Base-by-base conservation (phyloP, 352 stramenopile species). In the Globisporangium alternatum region DNA sequence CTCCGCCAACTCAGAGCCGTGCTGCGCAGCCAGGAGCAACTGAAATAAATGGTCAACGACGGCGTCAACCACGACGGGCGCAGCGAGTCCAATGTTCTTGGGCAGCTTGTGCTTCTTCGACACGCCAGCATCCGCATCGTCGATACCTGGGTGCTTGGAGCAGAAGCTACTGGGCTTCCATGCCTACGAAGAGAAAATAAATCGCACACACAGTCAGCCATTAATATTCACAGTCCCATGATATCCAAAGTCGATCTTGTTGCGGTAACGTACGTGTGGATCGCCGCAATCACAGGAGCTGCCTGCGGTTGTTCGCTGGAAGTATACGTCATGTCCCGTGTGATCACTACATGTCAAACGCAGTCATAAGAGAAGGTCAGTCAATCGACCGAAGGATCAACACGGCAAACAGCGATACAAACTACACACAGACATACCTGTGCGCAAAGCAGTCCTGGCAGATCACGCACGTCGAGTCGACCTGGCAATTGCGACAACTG, bases 281-380 rank as follows among this genome's bases (percentile, higher is more conserved):
- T 96, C 86, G 41, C 88, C 88, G 56, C 88, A 96, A 49, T 96
- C 88, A 66, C 88, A 96, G 0, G 86, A 96, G 33, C 88, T 94
- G 13, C 88, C 88, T 5, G 88, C 88, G 7, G 88, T 93, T 0
- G 88, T 96, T 33, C 88, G 72, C 65, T 96, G 88, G 60, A 96
- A 96, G 43, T 94, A 95, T 19, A 96, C 88, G 48, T 94, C 86
- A 43, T 96, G 88, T 19, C 86, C 88, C 1, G 74, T 72, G 55
- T 94, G 86, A 28, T 94, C 78, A 33, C 78, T 87, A 52, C 19
- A 41, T 21, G 33, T 43, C 37, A 54, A 25, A 31, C 22, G n/a
- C 5, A 64, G 33, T 41, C 21, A 28, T 22, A 65, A 5, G 12
- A 68, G 39, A 28, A 44, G 9, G 6, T 31, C 1, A 17, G 54